These are phyloP conservation scores for Gaeumannomyces sp. DNA, from an alignment of 2,329 filamentous ascomycete species.

Conservation along the genomic window DNA sequence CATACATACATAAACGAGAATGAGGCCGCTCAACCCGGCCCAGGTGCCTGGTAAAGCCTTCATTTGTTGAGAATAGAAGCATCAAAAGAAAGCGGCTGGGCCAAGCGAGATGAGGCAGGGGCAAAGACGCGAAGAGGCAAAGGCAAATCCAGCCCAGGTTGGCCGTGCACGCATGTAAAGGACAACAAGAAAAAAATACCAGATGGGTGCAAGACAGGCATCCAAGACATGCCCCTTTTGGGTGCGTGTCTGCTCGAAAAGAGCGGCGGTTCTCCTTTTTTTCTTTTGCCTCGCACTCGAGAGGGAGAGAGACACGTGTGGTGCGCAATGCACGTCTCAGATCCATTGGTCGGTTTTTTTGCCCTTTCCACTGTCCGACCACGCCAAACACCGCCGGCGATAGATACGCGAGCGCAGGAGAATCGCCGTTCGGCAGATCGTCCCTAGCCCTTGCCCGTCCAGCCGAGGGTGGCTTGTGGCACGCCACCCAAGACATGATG, in stretches of 20 bases:
- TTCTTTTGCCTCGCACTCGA: not conserved
- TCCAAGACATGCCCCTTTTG: not conserved
- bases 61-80: not conserved
- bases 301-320: not conserved
- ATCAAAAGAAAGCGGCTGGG: not conserved
- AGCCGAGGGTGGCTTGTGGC: not conserved
- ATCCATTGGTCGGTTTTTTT: not conserved
- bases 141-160: not conserved
- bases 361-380: not conserved
- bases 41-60: not conserved
- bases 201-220: not conserved
- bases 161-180: too few relatives aligned
- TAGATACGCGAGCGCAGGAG: not conserved
- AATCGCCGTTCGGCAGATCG: not conserved
- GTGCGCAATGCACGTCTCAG: not conserved
- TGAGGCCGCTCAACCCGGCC: not conserved
- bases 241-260: not conserved
- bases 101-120: not conserved
- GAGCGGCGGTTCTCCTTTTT: not conserved
- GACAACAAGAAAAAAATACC: too few relatives aligned
- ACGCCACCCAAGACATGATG: not conserved
- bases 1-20: not conserved
- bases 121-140: not conserved
- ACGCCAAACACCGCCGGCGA: not conserved
- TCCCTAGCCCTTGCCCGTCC: not conserved